Percentiles rank a stretch among this genome's conserved stretches.
Conservation (phyloP, 177 flowering plant genomes). For the Telopea speciosissima region DNA sequence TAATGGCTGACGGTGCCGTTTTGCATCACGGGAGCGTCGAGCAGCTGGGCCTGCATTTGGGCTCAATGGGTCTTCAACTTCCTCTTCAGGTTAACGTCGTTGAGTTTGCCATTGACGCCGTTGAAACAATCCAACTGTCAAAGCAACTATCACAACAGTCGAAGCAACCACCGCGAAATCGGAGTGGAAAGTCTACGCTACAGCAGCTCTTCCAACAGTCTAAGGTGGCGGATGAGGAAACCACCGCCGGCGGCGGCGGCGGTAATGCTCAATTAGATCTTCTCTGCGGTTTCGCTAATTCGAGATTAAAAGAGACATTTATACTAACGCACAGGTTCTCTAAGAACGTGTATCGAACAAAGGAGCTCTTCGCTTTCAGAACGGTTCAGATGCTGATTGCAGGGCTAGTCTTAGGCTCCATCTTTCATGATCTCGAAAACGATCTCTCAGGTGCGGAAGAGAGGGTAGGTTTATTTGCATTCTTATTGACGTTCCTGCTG, state of each 20-base stretch:
- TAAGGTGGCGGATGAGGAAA: slow-evolving; percentile 50
- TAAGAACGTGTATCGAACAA: slow-evolving; percentile 66
- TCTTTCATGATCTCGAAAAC: slow-evolving; percentile 54
- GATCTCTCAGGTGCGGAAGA: slow-evolving; percentile 54
- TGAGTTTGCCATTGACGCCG: slow-evolving; percentile 84
- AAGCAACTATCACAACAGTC: neutral
- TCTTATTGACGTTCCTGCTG: slow-evolving; percentile 66
- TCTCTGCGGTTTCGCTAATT: slow-evolving; percentile 42
- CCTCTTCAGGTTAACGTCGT: slow-evolving; percentile 72
- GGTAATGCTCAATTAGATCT: slow-evolving; percentile 18
- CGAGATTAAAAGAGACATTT: slow-evolving; percentile 50
- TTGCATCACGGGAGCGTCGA: slow-evolving; percentile 75
- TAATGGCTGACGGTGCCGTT: slow-evolving; percentile 71
- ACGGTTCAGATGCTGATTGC: slow-evolving; percentile 68
- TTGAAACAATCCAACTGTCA: slow-evolving; percentile 37
- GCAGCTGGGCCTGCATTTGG: slow-evolving; percentile 42
- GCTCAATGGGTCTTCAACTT: slow-evolving; percentile 41
- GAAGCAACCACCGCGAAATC: slow-evolving; percentile 1
- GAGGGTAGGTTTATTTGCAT: slow-evolving; percentile 84
- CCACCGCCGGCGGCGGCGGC: too few relatives aligned
- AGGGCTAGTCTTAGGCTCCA: slow-evolving; percentile 77
- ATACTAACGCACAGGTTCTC: slow-evolving; percentile 72
- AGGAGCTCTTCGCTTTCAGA: slow-evolving; percentile 72
- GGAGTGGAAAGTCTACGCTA: slow-evolving; percentile 43
- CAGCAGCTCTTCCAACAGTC: slow-evolving; percentile 83